phyloP scores from a whole-genome alignment of 306 rosid genomes.

The Prunus davidiana region DNA sequence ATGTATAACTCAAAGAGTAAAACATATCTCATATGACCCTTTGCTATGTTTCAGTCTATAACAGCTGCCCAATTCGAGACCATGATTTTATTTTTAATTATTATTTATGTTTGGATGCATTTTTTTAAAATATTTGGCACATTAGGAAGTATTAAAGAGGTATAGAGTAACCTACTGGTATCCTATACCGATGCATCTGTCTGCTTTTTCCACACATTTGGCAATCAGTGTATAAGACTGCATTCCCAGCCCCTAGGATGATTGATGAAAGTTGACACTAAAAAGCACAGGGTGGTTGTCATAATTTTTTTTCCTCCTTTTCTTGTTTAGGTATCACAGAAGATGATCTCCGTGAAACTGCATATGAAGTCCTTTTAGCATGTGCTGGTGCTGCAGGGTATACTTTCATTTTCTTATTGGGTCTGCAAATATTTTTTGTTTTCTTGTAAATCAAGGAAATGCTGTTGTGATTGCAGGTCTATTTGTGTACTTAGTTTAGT shows the following conservation, averaged over 20 bases:
- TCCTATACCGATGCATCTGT: not conserved
- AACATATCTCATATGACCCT: not conserved
- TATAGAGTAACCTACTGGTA: not conserved
- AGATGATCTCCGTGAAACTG: slow-evolving; percentile 92
- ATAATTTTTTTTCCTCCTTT: slow-evolving; percentile 17
- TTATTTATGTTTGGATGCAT: not conserved
- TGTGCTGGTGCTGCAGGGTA: slow-evolving; percentile 99
- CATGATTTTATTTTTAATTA: not conserved
- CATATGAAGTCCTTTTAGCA: slow-evolving; percentile 88
- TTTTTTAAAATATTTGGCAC: not conserved
- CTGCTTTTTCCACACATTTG: not conserved
- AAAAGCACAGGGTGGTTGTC: not conserved
- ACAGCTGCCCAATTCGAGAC: not conserved
- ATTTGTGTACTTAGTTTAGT: not conserved
- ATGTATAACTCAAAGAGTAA: not conserved
- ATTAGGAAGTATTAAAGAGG: not conserved
- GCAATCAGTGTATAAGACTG: not conserved
- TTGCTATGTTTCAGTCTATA: not conserved
- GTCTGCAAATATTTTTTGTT: not conserved
- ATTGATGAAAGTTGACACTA: not conserved
- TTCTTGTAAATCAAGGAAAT: not conserved
- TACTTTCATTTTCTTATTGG: slow-evolving; percentile 10
- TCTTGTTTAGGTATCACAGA: slow-evolving; percentile 68
- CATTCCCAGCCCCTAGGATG: not conserved
- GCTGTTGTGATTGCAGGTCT: slow-evolving; percentile 11